Base-by-base conservation (phyloP, 2,329 filamentous ascomycete species). In the Ophiostoma himal-ulmi region DNA sequence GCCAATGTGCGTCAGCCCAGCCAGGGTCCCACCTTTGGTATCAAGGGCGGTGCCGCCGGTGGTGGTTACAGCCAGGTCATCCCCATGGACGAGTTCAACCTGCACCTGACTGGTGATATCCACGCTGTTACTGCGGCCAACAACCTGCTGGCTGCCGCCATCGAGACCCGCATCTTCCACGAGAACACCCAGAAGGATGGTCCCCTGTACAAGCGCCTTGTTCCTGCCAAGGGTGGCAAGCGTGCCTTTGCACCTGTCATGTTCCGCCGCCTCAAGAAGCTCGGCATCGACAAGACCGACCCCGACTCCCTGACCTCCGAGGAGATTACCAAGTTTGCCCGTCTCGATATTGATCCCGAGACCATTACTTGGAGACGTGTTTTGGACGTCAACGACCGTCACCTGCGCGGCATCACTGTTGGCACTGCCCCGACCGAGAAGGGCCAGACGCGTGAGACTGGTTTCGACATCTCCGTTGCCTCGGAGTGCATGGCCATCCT, bases 61-160 rank as follows among this genome's bases (percentile, higher is more conserved):
- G 95, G 95, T 79, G 95, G 95, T 54, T 99, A 98, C 87, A 97
- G 93, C 80, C 95, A 99, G 80, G 95, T 99, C 77, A 98, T 99
- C 76, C 95, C 95, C 71, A 99, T 99, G 95, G 95, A 99, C 76
- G 95, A 99, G 80, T 99, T 99, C 84, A 99, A 99, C 82, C 84
- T 99, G 78, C 95, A 99, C 80, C 83, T 99, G 77, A 99, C 95
- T 70, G 95, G 95, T 76, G 95, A 99, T 79, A 98, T 99, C 71
- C 95, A 99, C 79, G 95, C 95, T 74, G 95, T 99, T 77, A 93
- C 93, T 69, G 94, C 94, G 37, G 95, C 95, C 52, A 99, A 98
- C 86, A 99, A 99, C 81, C 85, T 99, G 71, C 87, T 99, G 62
- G 94, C 95, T 64, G 95, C 95, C 70, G 95, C 95, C 48, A 96